These are phyloP conservation scores for Dionaea muscipula DNA, from an alignment of 179 eudicot species.

Conservation along the genomic window DNA sequence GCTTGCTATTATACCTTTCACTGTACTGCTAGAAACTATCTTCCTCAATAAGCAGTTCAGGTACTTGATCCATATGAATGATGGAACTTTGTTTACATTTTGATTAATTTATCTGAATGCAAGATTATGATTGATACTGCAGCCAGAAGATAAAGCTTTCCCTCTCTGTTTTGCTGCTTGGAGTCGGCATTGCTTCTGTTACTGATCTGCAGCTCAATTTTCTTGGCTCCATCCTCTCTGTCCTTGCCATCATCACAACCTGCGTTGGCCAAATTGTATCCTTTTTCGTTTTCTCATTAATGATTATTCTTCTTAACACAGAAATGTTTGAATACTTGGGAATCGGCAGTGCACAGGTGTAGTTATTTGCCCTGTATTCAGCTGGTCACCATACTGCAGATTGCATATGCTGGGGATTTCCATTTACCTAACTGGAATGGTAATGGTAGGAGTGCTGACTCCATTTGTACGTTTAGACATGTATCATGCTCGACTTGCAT, in stretches of 20 bases:
- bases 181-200: conserved; percentile 83
- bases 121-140: too few species aligned
- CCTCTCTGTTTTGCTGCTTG: conserved; percentile 48
- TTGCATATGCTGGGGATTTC: too few species aligned
- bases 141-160: conserved; percentile 79
- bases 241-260: conserved; percentile 72
- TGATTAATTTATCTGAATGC: too few species aligned
- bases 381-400: too few species aligned
- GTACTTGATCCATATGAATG: conserved; percentile 19
- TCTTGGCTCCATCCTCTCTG: conserved; percentile 65
- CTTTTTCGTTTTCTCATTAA: conserved; percentile 7
- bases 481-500: too few species aligned
- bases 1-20: conserved; percentile 90
- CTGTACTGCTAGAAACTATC: conserved; percentile 69
- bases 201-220: conserved; percentile 88
- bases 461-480: too few species aligned
- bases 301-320: background rate
- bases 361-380: too few species aligned
- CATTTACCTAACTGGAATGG: too few species aligned
- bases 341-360: too few species aligned
- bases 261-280: conserved; percentile 95
- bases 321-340: background rate
- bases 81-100: too few species aligned
- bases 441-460: too few species aligned
- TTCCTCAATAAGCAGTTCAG: conserved; percentile 86